Base-by-base conservation (phyloP, 1,139 yeast species). In the Geotrichum aggregatum region DNA sequence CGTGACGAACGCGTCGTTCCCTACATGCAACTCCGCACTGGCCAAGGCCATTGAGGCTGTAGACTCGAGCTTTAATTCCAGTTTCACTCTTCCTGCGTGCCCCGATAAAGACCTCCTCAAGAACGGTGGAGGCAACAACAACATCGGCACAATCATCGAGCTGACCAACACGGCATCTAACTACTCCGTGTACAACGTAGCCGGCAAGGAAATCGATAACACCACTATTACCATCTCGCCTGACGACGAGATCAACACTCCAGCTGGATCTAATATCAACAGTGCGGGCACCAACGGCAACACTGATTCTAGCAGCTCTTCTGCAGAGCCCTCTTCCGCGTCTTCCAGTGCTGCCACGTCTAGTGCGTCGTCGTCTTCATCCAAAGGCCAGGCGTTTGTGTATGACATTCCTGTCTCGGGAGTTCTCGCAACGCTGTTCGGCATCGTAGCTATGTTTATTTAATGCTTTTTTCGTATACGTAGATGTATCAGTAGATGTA, bases 121-220 rank as follows among this genome's bases (percentile, higher is more conserved):
- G 58, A 68, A 76, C 56, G 86, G 86, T 63, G 79, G 76, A 46
- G 75, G 75, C 48, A 71, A 73, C 62, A 66, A 72, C 42, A 78
- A 80, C 57, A 61, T 73, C 54, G 85, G 86, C 51, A 59, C 72
- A 52, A 66, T 80, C 49, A 66, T 80, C 54, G 65, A 66, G 34
- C 64, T 78, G 44, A 62, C 66, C 47, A 63, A 68, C 7, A 71
- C 70, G 51, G 67, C 71, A 30, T 67, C 81, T 18, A 71, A 72
- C 43, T 76, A 72, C 63, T 65, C 72, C 8, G 70, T 81, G 46
- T 68, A 72, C 58, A 84, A 84, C 59, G 66, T 72, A 39, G 73
- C 73, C 34, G 82, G 81, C 50, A 76, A 80, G 26, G 66, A 66
- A 49, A 77, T 87, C 49, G 64, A 69, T 35, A 79, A 81, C 39